phyloP scores from a whole-genome alignment of 306 rosid species.

The Medicago arabica region DNA sequence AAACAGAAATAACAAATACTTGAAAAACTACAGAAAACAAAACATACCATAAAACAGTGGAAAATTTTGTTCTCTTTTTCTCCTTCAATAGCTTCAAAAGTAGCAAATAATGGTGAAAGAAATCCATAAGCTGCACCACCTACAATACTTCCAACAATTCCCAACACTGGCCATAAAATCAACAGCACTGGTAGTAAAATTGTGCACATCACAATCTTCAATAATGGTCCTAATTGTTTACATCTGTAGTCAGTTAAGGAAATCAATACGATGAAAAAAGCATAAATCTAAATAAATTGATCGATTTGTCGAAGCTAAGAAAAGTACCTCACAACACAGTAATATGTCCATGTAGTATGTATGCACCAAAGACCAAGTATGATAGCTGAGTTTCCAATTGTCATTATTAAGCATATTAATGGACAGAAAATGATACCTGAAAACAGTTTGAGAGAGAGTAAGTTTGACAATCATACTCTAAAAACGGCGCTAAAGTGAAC shows the following conservation, averaged over 20 bases:
- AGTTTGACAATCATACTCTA: slow-evolving; percentile 10
- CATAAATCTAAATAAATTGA: slow-evolving; percentile 5
- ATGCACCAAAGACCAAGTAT: slow-evolving; percentile 82
- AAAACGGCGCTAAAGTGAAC: too few species aligned
- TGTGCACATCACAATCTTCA: slow-evolving; percentile 72
- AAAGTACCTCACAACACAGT: slow-evolving; percentile 72
- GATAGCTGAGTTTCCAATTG: slow-evolving; percentile 67
- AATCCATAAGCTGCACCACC: slow-evolving; percentile 91
- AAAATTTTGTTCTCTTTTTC: slow-evolving; percentile 60
- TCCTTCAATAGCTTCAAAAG: slow-evolving; percentile 87
- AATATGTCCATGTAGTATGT: slow-evolving; percentile 74
- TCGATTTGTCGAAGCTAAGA: slow-evolving; percentile 27
- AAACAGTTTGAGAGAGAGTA: slow-evolving; percentile 35
- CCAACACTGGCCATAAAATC: slow-evolving; percentile 81
- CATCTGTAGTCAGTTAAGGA: slow-evolving; percentile 57
- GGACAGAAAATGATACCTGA: slow-evolving; percentile 84
- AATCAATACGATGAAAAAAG: slow-evolving; percentile 41
- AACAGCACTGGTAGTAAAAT: slow-evolving; percentile 66
- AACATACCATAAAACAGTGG: slow-evolving; percentile 82
- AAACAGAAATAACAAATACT: slow-evolving; percentile 25
- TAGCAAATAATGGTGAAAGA: slow-evolving; percentile 74
- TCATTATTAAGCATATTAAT: slow-evolving; percentile 68
- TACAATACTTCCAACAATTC: slow-evolving; percentile 72
- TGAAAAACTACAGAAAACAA: slow-evolving; percentile 21
- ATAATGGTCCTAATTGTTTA: slow-evolving; percentile 68